These are phyloP conservation scores for Eucalyptus sideroxylon DNA, from an alignment of 345 rosid species.

Conservation along the genomic window DNA sequence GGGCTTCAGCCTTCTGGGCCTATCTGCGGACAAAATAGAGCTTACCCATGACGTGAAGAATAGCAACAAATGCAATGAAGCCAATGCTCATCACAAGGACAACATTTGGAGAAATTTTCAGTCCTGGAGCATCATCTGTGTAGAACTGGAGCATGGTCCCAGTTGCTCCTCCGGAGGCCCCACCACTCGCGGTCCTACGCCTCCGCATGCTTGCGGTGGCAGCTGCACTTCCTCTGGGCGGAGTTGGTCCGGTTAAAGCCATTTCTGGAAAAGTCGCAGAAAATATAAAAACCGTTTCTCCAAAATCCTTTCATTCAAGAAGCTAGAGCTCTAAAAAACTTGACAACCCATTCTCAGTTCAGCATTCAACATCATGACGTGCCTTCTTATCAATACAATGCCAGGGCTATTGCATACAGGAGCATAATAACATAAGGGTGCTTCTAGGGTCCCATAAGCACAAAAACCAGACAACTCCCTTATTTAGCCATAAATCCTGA, in stretches of 20 bases:
- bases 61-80: slow-evolving; percentile 76
- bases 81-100: slow-evolving; percentile 87
- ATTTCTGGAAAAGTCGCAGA: slow-evolving; percentile 6
- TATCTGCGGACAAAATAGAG: slow-evolving; percentile 46
- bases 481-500: neutral
- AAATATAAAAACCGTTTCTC: neutral
- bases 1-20: neutral
- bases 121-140: slow-evolving; percentile 79
- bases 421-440: neutral
- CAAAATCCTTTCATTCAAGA: neutral
- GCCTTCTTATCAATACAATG: neutral
- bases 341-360: neutral
- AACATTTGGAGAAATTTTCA: slow-evolving; percentile 73
- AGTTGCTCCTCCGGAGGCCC: slow-evolving; percentile 53
- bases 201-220: slow-evolving; percentile 78
- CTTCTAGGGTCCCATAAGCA: neutral
- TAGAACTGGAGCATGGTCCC: slow-evolving; percentile 90
- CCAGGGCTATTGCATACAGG: neutral
- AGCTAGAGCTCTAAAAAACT: neutral
- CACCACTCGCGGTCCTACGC: slow-evolving; percentile 52
- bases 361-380: neutral
- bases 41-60: slow-evolving; percentile 80
- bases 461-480: neutral
- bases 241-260: slow-evolving; percentile 62
- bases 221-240: slow-evolving; percentile 84